Evolutionary conservation across 2,329 filamentous ascomycete genomes (phyloP).

Genomic region (Esteya vermicola): DNA sequence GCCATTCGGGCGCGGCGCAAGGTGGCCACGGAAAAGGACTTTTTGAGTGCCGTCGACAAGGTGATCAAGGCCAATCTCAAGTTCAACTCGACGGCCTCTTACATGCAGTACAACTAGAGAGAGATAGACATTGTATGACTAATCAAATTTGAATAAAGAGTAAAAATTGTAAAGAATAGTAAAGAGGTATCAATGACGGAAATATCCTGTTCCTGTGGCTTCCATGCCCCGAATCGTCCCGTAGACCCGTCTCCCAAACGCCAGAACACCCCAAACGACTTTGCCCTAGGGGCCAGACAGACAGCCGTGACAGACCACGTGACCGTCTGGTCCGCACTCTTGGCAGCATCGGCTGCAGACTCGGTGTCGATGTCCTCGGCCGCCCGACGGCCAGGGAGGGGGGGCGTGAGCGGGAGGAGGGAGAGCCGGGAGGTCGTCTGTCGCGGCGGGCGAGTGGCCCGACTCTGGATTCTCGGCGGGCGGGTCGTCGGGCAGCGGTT

Average conservation of each 20-base stretch:
- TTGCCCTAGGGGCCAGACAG: too few relatives aligned
- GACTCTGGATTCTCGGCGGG: neutral
- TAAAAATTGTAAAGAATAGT: neutral
- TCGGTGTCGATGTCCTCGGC: conserved; percentile 31
- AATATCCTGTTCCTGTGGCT: too few relatives aligned
- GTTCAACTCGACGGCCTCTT: conserved; percentile 96
- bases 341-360: conserved; percentile 57
- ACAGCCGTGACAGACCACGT: conserved; percentile 53
- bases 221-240: too few relatives aligned
- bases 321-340: conserved; percentile 48
- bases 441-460: neutral
- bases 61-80: conserved; percentile 98
- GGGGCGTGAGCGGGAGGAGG: too few relatives aligned
- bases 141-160: neutral
- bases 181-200: too few relatives aligned
- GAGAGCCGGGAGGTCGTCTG: conserved; percentile 18
- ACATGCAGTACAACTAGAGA: conserved; percentile 94
- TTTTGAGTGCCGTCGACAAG: conserved; percentile 95
- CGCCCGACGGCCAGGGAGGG: conserved; percentile 20
- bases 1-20: conserved; percentile 89
- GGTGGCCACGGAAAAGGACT: conserved; percentile 98
- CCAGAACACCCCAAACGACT: too few relatives aligned
- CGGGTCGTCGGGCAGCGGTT: too few relatives aligned
- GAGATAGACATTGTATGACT: neutral
- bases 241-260: too few relatives aligned